Evolutionary conservation across 1,284 basidiomycete genomes (phyloP).

Genomic region (Cerioporus squamosus): DNA sequence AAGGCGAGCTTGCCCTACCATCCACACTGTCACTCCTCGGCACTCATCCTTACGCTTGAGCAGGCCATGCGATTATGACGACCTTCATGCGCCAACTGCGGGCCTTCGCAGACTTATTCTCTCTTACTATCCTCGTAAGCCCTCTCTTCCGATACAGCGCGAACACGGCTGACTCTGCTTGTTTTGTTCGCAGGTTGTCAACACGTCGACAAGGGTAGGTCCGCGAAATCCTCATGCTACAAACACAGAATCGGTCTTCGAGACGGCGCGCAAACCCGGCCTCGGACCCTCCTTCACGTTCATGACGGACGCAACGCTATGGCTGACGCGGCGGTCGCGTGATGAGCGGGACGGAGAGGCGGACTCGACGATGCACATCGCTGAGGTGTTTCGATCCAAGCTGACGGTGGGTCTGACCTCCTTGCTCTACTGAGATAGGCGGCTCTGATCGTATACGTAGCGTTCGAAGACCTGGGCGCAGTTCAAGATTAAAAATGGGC

Average conservation of each 20-base stretch:
- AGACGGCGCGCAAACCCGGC: conserved; percentile 62
- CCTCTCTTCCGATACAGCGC: conserved; percentile 31
- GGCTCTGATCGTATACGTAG: conserved; percentile 29
- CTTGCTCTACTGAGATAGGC: not conserved
- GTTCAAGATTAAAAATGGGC: conserved; percentile 30
- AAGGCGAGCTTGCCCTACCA: conserved; percentile 44
- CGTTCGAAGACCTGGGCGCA: conserved; percentile 40
- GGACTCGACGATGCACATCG: conserved; percentile 24
- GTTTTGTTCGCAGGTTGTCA: conserved; percentile 50
- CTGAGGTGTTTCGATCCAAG: conserved; percentile 45
- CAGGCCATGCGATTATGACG: conserved; percentile 74
- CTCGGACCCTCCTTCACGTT: conserved; percentile 76
- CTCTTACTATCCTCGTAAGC: conserved; percentile 56
- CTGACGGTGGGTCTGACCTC: conserved; percentile 42
- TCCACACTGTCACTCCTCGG: no score
- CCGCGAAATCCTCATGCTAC: conserved; percentile 19
- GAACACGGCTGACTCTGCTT: conserved; percentile 11
- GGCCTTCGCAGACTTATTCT: conserved; percentile 48
- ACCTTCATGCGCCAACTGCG: conserved; percentile 71
- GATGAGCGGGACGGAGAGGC: conserved; percentile 2
- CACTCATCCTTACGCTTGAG: not conserved
- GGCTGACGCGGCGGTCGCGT: conserved; percentile 49
- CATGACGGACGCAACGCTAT: conserved; percentile 72
- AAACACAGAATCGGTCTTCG: conserved; percentile 44
- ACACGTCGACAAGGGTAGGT: conserved; percentile 43